A percentile compares a stretch with the other conserved stretches of the same genome.
Evolutionary conservation across 1,284 basidiomycete species (phyloP).

Genomic region (Fomitopsis betulina): DNA sequence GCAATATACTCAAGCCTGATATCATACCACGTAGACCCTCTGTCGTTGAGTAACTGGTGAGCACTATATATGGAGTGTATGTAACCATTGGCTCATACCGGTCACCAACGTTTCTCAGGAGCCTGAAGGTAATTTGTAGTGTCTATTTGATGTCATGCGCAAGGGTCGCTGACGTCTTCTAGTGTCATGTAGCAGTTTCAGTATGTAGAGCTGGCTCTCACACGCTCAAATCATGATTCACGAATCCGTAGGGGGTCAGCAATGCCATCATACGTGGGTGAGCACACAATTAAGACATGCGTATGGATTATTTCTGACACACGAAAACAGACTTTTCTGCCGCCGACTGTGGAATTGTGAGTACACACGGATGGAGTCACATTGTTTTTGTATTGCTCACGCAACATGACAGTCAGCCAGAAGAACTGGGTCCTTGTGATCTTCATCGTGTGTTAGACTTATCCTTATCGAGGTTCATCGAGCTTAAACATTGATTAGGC

Average conservation of each 20-base stretch:
- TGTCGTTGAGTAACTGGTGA: background rate
- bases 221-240: background rate
- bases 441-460: constrained; percentile 2
- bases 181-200: background rate
- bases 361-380: background rate
- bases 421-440: constrained; percentile 1
- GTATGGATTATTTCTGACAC: background rate
- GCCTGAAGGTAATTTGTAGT: constrained; percentile 1
- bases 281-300: background rate
- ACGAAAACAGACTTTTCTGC: constrained; percentile 1
- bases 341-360: constrained; percentile 6
- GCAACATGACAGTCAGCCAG: background rate
- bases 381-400: background rate
- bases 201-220: background rate
- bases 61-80: background rate
- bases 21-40: constrained; percentile 10
- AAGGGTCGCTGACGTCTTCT: background rate
- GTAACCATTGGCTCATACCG: background rate
- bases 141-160: background rate
- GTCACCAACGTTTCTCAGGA: background rate
- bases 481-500: background rate
- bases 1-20: constrained; percentile 13
- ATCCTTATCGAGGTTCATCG: background rate
- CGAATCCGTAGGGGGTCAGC: background rate
- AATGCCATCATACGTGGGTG: constrained; percentile 5